Evolutionary conservation across 177 flowering plant species (phyloP), one percentile per base, ranked within the genome.

Genomic region (Vitis hybrid): DNA sequence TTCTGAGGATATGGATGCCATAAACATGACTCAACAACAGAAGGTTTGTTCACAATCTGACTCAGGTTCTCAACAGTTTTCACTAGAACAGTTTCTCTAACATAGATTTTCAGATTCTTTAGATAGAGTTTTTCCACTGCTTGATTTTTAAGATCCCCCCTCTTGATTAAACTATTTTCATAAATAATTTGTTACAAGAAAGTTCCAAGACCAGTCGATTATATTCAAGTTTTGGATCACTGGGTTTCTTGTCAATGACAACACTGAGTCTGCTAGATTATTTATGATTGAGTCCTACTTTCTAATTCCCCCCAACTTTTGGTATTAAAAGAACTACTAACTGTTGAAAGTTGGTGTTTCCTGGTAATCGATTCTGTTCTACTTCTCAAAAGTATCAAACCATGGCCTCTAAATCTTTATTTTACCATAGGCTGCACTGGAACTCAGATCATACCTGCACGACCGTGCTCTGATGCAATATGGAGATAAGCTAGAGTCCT

Each of bases 391-490:
- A 35, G 46, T 35, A 35, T 5, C 46, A 35, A 35, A 35, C 7
- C 46, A 35, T 35, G 46, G 52, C 50, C 62, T 27, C 67, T 67
- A 48, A 64, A 46, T n/a, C 41, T 65, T 59, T 56, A 30, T 65
- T 54, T 68, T 68, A 15, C 73, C 62, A 27, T 60, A 91, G 97
- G 91, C 84, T 73, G 94, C 90, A 69, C 58, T 91, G 73, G 90
- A 87, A 73, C 84, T 88, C 66, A 84, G 94, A 71, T 69, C 92
- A 27, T 88, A 88, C 84, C 87, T 91, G 73, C 94, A 91, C 56
- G 97, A 90, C 50, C 89, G 87, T 17, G 74, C 82, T 20, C 79
- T 91, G 82, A 77, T 85, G 84, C 87, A 84, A 75, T 90, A 87
- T 63, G 91, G 78, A 46, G 90, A 91, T 71, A 83, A 61, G 80